Evolutionary conservation across 2,329 filamentous ascomycete genomes (phyloP), one percentile per base, ranked within the genome.

Genomic region (Hysterium pulicare): DNA sequence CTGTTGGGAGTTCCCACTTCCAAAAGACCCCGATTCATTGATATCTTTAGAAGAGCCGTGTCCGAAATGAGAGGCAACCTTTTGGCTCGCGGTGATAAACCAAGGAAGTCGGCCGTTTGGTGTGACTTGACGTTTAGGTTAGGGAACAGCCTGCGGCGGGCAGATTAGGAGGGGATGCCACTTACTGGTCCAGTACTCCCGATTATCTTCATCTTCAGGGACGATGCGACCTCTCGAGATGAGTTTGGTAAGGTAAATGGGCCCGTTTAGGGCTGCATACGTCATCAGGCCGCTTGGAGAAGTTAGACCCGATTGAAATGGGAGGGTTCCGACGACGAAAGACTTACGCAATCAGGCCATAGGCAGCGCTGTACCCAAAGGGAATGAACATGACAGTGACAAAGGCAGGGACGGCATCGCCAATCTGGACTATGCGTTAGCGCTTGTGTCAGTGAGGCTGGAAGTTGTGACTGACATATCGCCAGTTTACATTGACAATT

Each of bases 331-430:
- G 26, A 24, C 20, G 5, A 30, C 13, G 7, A 24, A 33, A 10
- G 13, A 21, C 30, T 34, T 36, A 41, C 33, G 80, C 86, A 53
- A 94, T 94, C 13, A 95, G 74, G 34, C 89, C 89, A 59, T 94
- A 87, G 10, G 89, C 87, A 55, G 93, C 91, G 41, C 83, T 88
- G 72, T 93, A 95, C 4, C 86, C 87, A 69, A 94, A 93, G 0
- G 89, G 88, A 84, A 94, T 94, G 51, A 90, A 74, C 51, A 84
- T 81, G 48, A 95, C 82, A 33, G 86, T 90, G 26, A 94, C 73
- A 65, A 94, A 94, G 2, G 89, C 87, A 0, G 89, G 89, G 8
- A 95, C 75, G 2, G 86, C 84, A 62, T 95, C 89, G 38, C 88
- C 87, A 44, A 88, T 76, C n/a, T n/a, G n/a, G n/a, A n/a, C n/a